Evolutionary conservation across 352 stramenopile species (phyloP).

Genomic region (Pythium chondricola): DNA sequence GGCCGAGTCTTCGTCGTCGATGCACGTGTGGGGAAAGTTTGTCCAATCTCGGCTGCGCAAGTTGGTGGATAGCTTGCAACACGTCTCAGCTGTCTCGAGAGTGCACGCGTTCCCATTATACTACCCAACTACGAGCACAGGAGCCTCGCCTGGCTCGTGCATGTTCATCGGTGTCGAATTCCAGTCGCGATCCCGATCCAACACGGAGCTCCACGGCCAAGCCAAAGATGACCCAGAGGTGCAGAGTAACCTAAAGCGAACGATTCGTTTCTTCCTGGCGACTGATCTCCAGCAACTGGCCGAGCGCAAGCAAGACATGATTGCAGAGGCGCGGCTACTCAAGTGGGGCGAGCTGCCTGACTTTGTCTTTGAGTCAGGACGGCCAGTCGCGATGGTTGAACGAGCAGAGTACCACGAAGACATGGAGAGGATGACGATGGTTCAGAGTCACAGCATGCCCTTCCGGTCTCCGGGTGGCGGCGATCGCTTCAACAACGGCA

Average conservation of each 20-base stretch:
- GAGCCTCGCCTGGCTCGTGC: conserved; percentile 45
- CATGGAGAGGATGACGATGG: conserved; percentile 48
- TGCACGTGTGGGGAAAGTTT: conserved; percentile 81
- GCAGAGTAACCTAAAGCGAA: conserved; percentile 62
- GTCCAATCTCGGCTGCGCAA: conserved; percentile 76
- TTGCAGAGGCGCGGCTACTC: conserved; percentile 38
- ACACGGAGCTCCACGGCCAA: conserved; percentile 24
- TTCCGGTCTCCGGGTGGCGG: conserved; percentile 13
- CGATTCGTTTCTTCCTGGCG: conserved; percentile 78
- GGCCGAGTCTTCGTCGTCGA: conserved; percentile 44
- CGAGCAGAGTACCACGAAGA: conserved; percentile 55
- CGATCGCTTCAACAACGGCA: conserved; percentile 26
- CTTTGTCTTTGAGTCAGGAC: conserved; percentile 62
- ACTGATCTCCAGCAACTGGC: conserved; percentile 81
- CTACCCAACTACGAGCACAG: conserved; percentile 42
- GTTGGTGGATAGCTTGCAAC: conserved; percentile 67
- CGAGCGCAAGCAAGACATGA: conserved; percentile 66
- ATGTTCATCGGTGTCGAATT: conserved; percentile 84
- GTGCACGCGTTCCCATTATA: conserved; percentile 68
- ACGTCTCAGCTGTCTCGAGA: conserved; percentile 45
- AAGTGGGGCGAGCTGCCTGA: conserved; percentile 57
- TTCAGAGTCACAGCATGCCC: conserved; percentile 15
- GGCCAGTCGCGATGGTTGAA: conserved; percentile 37
- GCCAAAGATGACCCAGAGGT: conserved; percentile 58
- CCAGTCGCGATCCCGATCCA: conserved; percentile 31